Evolutionary conservation across 202 grass and related monocot genomes (phyloP), one percentile per base, ranked within the genome.

Genomic region (Digitaria exilis): DNA sequence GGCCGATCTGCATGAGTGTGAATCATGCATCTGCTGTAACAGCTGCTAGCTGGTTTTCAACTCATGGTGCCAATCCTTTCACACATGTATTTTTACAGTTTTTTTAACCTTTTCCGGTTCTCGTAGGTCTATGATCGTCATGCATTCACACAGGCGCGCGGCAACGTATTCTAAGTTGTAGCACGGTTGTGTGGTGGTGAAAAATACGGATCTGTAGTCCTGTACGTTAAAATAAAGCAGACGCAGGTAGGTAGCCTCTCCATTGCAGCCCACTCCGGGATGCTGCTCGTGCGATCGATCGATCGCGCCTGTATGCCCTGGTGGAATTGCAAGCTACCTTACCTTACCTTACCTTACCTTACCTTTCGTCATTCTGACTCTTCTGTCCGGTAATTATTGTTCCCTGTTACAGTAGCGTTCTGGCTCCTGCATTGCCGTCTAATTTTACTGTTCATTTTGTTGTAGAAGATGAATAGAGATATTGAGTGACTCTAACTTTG

Each of bases 131-230:
- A 80, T 84, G 75, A 78, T 73, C 84, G 13, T 24, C 87, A 81
- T 88, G 77, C 80, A 83, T 89, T 85, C 82, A 89, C 87, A 85
- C 52, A 48, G 26, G n/a, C n/a, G n/a, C n/a, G n/a, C n/a, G n/a
- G n/a, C n/a, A n/a, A n/a, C n/a, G n/a, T n/a, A n/a, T n/a, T n/a
- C n/a, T n/a, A n/a, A n/a, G n/a, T n/a, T n/a, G n/a, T n/a, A n/a
- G n/a, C n/a, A n/a, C n/a, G 70, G 69, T 7, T 73, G 22, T 22
- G 54, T 57, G 77, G n/a, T n/a, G n/a, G 63, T 81, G 71, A 85
- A 85, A 85, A 70, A 81, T 35, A 15, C 29, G 1, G 25, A n/a
- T n/a, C n/a, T n/a, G n/a, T n/a, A n/a, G n/a, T n/a, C n/a, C n/a
- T n/a, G n/a, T n/a, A n/a, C n/a, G n/a, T n/a, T n/a, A n/a, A n/a